A percentile compares a stretch with the other conserved stretches of the same genome.
Evolutionary conservation across 1,139 yeast genomes (phyloP).

Genomic region (Diutina neorugosa): DNA sequence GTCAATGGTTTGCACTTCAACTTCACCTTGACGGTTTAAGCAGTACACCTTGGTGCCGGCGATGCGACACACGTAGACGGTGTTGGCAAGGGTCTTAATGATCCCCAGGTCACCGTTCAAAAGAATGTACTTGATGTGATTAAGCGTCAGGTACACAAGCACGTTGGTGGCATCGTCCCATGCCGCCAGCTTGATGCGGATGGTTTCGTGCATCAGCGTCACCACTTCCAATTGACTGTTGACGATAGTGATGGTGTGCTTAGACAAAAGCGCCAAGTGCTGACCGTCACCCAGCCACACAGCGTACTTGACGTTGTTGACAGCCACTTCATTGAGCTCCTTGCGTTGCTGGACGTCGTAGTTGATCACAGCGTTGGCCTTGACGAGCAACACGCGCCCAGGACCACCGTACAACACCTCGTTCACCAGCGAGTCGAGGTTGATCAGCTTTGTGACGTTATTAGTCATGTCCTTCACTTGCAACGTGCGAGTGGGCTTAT

Average conservation of each 20-base stretch:
- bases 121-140: slow-evolving; percentile 88
- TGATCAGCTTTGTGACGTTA: slow-evolving; percentile 68
- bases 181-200: slow-evolving; percentile 92
- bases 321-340: slow-evolving; percentile 56
- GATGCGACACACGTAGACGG: slow-evolving; percentile 74
- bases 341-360: slow-evolving; percentile 92
- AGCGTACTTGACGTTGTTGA: slow-evolving; percentile 77
- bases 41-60: slow-evolving; percentile 64
- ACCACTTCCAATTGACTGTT: slow-evolving; percentile 66
- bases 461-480: slow-evolving; percentile 79
- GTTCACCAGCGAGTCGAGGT: slow-evolving; percentile 56
- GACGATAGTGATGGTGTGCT: slow-evolving; percentile 86
- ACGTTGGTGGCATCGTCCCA: slow-evolving; percentile 90
- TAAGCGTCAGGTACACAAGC: slow-evolving; percentile 82
- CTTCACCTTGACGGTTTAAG: slow-evolving; percentile 76
- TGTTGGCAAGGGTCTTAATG: slow-evolving; percentile 81
- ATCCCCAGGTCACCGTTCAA: slow-evolving; percentile 93
- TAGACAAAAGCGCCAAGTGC: slow-evolving; percentile 77
- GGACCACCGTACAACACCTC: slow-evolving; percentile 75
- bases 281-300: slow-evolving; percentile 86
- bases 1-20: slow-evolving; percentile 69
- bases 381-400: slow-evolving; percentile 70
- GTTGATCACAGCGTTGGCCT: slow-evolving; percentile 58
- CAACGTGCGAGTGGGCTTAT: slow-evolving; percentile 49
- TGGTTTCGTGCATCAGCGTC: slow-evolving; percentile 89